Percentiles rank a stretch among this genome's conserved stretches.
These are phyloP conservation scores for Zygotorulaspora florentina DNA, from an alignment of 805 yeast genomes.

Conservation along the genomic window DNA sequence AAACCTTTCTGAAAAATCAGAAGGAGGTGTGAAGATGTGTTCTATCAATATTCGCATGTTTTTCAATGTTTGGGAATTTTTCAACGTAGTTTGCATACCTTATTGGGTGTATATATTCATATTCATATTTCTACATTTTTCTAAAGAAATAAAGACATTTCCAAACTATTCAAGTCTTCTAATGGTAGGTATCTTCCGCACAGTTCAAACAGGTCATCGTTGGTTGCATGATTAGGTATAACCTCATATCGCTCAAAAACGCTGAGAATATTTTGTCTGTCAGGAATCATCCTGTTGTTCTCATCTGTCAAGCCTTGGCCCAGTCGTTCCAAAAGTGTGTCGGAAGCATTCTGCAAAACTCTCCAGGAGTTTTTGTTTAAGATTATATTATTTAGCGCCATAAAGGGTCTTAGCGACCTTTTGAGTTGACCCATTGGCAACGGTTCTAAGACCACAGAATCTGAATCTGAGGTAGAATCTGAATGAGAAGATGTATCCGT, in stretches of 20 bases:
- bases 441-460: conserved; percentile 9
- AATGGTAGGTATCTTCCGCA: conserved; percentile 26
- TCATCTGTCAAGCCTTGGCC: conserved; percentile 11
- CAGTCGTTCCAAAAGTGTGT: conserved; percentile 6
- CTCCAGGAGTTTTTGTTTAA: conserved; percentile 16
- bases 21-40: neutral
- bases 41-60: neutral
- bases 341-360: conserved; percentile 13
- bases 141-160: conserved; percentile 19
- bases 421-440: conserved; percentile 7
- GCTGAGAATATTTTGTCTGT: conserved; percentile 14
- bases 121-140: neutral
- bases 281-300: conserved; percentile 8
- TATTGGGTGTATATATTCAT: neutral
- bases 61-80: neutral
- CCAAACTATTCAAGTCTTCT: conserved; percentile 27
- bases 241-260: conserved; percentile 16
- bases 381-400: conserved; percentile 6
- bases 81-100: neutral
- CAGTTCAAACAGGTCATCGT: conserved; percentile 25
- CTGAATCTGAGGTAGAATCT: conserved; percentile 1
- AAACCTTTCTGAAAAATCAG: conserved; percentile 12
- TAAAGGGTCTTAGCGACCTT: conserved; percentile 5
- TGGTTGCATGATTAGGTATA: conserved; percentile 12
- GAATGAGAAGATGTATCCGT: neutral